A percentile compares a stretch with the other conserved stretches of the same genome.
phyloP scores from a whole-genome alignment of 2,329 filamentous ascomycete genomes.

The Lachnum nothofagi region DNA sequence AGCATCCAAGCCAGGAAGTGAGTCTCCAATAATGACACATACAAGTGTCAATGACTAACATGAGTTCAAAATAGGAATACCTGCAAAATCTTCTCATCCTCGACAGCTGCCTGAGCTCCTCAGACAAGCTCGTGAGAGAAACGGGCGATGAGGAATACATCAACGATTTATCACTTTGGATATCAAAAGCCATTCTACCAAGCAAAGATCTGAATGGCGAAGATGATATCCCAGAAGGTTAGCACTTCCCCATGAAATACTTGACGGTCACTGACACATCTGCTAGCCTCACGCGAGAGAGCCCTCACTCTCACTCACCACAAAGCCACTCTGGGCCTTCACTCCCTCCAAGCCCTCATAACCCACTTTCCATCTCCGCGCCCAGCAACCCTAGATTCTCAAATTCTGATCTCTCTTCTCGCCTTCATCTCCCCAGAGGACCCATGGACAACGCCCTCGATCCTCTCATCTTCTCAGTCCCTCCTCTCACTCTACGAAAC shows the following conservation, averaged over 20 bases:
- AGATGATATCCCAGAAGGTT: constrained; percentile 24
- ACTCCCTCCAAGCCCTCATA: constrained; percentile 10
- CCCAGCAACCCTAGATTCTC: background rate
- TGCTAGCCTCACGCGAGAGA: constrained; percentile 3
- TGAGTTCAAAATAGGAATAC: constrained; percentile 26
- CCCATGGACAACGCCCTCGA: constrained; percentile 37
- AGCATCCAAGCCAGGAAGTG: constrained; percentile 1
- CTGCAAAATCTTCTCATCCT: constrained; percentile 25
- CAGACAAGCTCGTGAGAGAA: constrained; percentile 8
- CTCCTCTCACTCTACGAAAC: constrained; percentile 31
- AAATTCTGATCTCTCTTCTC: constrained; percentile 32
- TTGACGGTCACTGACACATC: background rate
- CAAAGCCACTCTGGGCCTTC: constrained; percentile 18
- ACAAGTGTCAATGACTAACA: background rate
- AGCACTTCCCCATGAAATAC: background rate
- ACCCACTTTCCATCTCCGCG: constrained; percentile 1
- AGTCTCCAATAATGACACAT: background rate
- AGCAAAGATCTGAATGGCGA: constrained; percentile 17
- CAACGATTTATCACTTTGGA: constrained; percentile 19
- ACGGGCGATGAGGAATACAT: constrained; percentile 13
- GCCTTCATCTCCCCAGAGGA: constrained; percentile 33
- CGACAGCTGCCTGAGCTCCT: constrained; percentile 18
- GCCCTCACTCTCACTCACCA: constrained; percentile 12
- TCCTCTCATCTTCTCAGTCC: constrained; percentile 29
- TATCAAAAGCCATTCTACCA: constrained; percentile 25